Evolutionary conservation across 148 eudicot genomes (phyloP).

Genomic region (Fagopyrum tataricum): DNA sequence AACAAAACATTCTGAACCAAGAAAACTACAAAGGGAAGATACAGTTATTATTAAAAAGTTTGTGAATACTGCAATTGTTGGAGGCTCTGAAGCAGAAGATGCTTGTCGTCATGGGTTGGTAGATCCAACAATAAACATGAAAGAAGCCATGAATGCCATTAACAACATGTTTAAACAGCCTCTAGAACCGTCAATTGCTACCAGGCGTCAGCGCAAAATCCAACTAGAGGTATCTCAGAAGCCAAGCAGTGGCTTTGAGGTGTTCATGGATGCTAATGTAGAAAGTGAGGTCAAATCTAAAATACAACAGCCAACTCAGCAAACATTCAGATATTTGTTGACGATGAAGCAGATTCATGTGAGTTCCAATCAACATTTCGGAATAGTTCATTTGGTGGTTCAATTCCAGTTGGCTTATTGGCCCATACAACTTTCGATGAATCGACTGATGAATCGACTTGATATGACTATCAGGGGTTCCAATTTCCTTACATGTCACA

Average conservation of each 20-base stretch:
- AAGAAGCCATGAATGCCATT: conserved; percentile 69
- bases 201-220: conserved; percentile 31
- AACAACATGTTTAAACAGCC: conserved; percentile 91
- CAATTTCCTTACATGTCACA: too few species aligned
- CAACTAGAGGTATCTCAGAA: conserved; percentile 30
- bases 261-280: conserved; percentile 51
- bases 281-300: conserved; percentile 23
- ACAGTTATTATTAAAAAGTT: conserved; percentile 55
- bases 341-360: conserved; percentile 40
- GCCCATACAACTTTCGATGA: too few species aligned
- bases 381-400: too few species aligned
- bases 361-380: conserved; percentile 27
- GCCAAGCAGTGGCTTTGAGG: conserved; percentile 40
- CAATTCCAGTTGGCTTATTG: too few species aligned
- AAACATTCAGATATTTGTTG: conserved; percentile 58
- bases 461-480: too few species aligned
- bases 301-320: conserved; percentile 26
- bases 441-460: too few species aligned
- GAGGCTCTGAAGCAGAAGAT: conserved; percentile 73
- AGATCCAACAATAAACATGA: conserved; percentile 69
- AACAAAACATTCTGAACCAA: conserved; percentile 20
- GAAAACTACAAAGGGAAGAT: conserved; percentile 46
- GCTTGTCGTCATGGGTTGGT: conserved; percentile 83
- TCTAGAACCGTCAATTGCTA: conserved; percentile 47
- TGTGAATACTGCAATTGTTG: conserved; percentile 71